These are phyloP conservation scores for Fusarium odoratissimum DNA, from an alignment of 2,329 filamentous ascomycete species.

Conservation along the genomic window DNA sequence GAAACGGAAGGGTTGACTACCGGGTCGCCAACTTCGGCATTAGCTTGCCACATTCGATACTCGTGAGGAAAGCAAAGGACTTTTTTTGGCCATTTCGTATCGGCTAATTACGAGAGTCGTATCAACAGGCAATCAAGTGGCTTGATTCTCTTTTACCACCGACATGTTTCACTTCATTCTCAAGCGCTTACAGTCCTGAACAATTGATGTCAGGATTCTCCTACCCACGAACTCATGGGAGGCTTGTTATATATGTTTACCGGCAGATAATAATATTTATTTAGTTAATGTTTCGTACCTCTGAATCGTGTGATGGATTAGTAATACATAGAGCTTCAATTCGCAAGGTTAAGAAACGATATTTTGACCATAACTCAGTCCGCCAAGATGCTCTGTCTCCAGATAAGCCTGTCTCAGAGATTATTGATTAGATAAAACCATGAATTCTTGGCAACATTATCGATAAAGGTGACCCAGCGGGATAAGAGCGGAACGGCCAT, in stretches of 20 bases:
- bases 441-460: background rate
- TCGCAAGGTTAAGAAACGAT: too few relatives aligned
- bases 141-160: too few relatives aligned
- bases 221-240: background rate
- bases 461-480: background rate
- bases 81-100: too few relatives aligned
- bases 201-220: too few relatives aligned
- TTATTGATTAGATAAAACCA: background rate
- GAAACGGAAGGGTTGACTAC: too few relatives aligned
- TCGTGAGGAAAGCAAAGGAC: background rate
- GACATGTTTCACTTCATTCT: too few relatives aligned
- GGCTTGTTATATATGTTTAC: background rate
- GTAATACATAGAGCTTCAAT: accelerated
- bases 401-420: background rate
- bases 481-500: background rate
- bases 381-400: background rate
- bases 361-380: background rate
- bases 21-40: background rate
- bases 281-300: accelerated
- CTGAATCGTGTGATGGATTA: accelerated
- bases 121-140: too few relatives aligned
- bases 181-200: too few relatives aligned
- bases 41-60: background rate
- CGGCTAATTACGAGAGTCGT: too few relatives aligned
- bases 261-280: background rate